Percentiles rank a stretch among this genome's conserved stretches.
Evolutionary conservation across 345 rosid genomes (phyloP).

Genomic region (Salix udensis): DNA sequence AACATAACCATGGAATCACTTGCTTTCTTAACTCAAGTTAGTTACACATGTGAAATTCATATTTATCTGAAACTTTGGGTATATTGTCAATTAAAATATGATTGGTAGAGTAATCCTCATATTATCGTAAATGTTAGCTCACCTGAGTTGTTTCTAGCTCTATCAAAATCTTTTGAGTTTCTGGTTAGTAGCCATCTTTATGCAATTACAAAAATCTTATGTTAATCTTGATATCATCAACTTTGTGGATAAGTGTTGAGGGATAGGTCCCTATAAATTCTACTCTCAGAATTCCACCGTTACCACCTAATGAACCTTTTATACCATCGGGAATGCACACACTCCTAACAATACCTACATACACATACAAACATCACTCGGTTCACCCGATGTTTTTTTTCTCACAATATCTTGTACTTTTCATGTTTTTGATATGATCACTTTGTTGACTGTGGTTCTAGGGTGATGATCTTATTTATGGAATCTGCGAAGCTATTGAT

Average conservation of each 20-base stretch:
- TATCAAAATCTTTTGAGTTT: not conserved
- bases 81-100: not conserved
- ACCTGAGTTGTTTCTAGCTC: not conserved
- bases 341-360: too few relatives aligned
- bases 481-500: slow-evolving; percentile 69
- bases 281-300: too few relatives aligned
- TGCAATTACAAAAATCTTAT: too few relatives aligned
- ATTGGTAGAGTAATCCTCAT: not conserved
- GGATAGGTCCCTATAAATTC: too few relatives aligned
- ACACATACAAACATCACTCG: too few relatives aligned
- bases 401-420: not conserved
- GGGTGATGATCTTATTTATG: slow-evolving; percentile 60
- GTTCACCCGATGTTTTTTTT: not conserved
- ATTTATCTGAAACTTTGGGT: not conserved
- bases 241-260: too few relatives aligned
- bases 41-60: not conserved
- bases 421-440: slow-evolving; percentile 6
- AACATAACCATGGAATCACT: not conserved
- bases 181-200: too few relatives aligned
- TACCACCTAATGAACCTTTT: too few relatives aligned
- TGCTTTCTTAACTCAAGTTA: not conserved
- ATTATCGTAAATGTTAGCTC: not conserved
- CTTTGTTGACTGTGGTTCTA: slow-evolving; percentile 23
- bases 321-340: not conserved
- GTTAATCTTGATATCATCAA: too few relatives aligned